Conservation (phyloP, 768 basidiomycete species). For the Panaeolus cyanescens region DNA sequence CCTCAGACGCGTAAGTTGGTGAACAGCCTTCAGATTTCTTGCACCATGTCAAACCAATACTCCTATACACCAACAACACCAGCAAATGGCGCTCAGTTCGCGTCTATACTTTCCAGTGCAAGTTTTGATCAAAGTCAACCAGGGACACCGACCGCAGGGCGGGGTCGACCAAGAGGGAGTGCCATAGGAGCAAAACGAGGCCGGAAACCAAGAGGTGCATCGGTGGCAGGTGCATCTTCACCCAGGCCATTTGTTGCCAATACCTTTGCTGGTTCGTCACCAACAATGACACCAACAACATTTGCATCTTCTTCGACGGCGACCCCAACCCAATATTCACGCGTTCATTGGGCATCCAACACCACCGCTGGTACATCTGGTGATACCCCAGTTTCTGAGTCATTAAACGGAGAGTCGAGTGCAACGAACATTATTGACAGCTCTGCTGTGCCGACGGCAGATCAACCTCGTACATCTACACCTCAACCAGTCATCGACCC, state of each 20-base stretch:
- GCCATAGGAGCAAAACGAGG: constrained; percentile 44
- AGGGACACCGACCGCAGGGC: constrained; percentile 27
- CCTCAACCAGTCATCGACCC: constrained; percentile 21
- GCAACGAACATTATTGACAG: not conserved
- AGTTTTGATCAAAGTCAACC: constrained; percentile 18
- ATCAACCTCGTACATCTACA: not conserved
- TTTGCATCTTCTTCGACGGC: constrained; percentile 9
- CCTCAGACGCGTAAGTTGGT: no score
- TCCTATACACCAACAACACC: constrained; percentile 3
- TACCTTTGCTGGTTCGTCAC: constrained; percentile 10
- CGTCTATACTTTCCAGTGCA: constrained; percentile 16
- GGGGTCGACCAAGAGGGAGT: constrained; percentile 35
- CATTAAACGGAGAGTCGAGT: not conserved
- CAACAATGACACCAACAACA: constrained; percentile 10
- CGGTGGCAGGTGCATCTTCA: constrained; percentile 26
- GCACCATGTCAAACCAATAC: constrained; percentile 4
- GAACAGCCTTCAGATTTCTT: not conserved
- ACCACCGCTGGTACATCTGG: constrained; percentile 6
- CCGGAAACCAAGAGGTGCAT: constrained; percentile 46
- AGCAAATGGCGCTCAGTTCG: constrained; percentile 11
- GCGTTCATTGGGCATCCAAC: constrained; percentile 40
- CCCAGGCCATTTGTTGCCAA: constrained; percentile 23
- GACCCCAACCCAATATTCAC: constrained; percentile 30
- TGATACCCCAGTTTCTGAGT: not conserved
- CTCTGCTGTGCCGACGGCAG: not conserved